Conservation (phyloP, 768 basidiomycete species). For the Boletus rubescentipes region DNA sequence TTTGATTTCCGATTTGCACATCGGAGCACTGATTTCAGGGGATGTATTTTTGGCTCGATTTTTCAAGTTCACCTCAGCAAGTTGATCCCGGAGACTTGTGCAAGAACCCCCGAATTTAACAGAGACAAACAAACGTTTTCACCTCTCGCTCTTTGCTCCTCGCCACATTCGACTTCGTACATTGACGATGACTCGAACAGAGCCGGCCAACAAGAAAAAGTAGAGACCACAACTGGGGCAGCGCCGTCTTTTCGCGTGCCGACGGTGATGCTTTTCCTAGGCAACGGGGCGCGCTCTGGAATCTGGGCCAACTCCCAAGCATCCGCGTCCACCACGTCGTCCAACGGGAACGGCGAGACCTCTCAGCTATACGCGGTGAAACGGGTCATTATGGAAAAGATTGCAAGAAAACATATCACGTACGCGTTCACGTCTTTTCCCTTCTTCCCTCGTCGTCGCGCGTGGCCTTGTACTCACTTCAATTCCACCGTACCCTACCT, state of each 20-base stretch:
- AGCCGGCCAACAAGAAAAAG: constrained; percentile 37
- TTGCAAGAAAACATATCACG: constrained; percentile 76
- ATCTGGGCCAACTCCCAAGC: constrained; percentile 73
- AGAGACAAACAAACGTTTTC: constrained; percentile 26
- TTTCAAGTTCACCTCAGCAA: no score
- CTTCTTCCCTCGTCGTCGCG: neutral
- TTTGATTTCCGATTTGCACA: no score
- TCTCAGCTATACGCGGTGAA: constrained; percentile 25
- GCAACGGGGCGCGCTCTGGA: constrained; percentile 52
- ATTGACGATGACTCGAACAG: constrained; percentile 37
- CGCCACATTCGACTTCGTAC: neutral
- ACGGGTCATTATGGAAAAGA: constrained; percentile 66
- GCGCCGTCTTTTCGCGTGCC: neutral
- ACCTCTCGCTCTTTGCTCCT: neutral
- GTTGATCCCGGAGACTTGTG: no score
- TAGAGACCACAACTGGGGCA: constrained; percentile 31
- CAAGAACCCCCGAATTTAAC: constrained; percentile 25
- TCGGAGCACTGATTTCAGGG: no score
- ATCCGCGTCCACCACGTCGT: constrained; percentile 42
- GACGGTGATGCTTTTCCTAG: constrained; percentile 35
- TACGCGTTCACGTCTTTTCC: constrained; percentile 39
- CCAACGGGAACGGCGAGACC: neutral
- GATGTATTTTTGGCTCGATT: no score
- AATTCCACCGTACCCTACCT: no score
- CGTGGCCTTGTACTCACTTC: neutral